These are phyloP conservation scores for Yamadazyma diddensiae DNA, from an alignment of 1,139 yeast genomes.

Conservation along the genomic window DNA sequence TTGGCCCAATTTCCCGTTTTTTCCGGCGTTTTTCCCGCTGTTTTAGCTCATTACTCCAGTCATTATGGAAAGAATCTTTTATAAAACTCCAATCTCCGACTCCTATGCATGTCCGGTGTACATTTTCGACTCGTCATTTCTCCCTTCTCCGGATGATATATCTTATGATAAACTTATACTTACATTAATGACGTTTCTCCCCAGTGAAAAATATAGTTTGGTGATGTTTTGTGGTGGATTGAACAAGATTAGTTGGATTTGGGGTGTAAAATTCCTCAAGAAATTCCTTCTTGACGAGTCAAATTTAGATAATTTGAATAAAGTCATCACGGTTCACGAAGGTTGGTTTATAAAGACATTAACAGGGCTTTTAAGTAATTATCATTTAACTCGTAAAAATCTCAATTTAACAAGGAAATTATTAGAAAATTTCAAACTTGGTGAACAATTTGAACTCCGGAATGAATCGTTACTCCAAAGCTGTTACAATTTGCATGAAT, in stretches of 20 bases:
- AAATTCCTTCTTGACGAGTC: slow-evolving; percentile 51
- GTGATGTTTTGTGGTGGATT: slow-evolving; percentile 81
- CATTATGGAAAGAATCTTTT: slow-evolving; percentile 56
- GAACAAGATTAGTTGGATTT: slow-evolving; percentile 65
- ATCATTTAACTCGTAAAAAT: slow-evolving; percentile 32
- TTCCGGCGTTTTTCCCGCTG: background rate
- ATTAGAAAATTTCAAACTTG: slow-evolving; percentile 26
- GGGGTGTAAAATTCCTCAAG: slow-evolving; percentile 75
- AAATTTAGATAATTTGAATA: slow-evolving; percentile 41
- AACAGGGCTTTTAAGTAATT: slow-evolving; percentile 66
- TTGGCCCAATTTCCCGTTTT: too few relatives aligned
- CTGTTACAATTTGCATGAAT: slow-evolving; percentile 43
- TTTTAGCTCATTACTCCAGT: background rate
- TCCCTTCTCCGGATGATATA: slow-evolving; percentile 55
- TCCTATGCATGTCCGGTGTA: slow-evolving; percentile 67
- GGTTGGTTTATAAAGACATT: slow-evolving; percentile 86
- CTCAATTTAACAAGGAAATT: slow-evolving; percentile 27
- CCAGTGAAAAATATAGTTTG: slow-evolving; percentile 57
- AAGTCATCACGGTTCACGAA: slow-evolving; percentile 82
- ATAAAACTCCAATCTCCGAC: slow-evolving; percentile 45
- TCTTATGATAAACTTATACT: slow-evolving; percentile 41
- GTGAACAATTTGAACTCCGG: slow-evolving; percentile 2
- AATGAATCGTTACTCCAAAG: slow-evolving; percentile 1
- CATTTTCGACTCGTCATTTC: slow-evolving; percentile 72
- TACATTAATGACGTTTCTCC: slow-evolving; percentile 43